A percentile compares a stretch with the other conserved stretches of the same genome.
These are phyloP conservation scores for Solanum dulcamara DNA, from an alignment of 257 asterid genomes.

Conservation along the genomic window DNA sequence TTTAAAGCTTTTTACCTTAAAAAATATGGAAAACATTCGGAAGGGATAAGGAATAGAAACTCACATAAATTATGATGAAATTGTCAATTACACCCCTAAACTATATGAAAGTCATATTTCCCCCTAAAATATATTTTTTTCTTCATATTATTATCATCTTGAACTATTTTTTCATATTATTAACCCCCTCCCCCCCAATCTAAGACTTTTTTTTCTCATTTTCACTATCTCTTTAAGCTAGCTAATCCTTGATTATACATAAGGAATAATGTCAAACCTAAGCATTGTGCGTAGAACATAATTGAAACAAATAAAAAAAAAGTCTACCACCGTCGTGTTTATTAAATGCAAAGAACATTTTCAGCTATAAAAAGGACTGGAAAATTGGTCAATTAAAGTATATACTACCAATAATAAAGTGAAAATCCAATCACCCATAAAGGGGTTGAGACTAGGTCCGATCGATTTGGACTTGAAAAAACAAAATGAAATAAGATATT, in stretches of 20 bases:
- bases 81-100: neutral
- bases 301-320: neutral
- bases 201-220: neutral
- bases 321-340: neutral
- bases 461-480: neutral
- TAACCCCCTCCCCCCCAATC: neutral
- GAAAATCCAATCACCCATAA: neutral
- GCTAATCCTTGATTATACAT: neutral
- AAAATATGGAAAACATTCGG: neutral
- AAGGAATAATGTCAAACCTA: neutral
- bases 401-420: neutral
- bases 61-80: neutral
- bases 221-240: neutral
- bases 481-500: neutral
- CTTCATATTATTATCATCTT: neutral
- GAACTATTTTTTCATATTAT: neutral
- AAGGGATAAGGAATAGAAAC: neutral
- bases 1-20: neutral
- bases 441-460: neutral
- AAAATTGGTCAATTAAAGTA: neutral
- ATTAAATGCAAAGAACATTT: too few relatives aligned
- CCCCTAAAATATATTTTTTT: neutral
- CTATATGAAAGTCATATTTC: rapidly evolving
- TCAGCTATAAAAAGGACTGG: too few relatives aligned
- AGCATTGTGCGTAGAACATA: neutral